Conservation (phyloP, 306 rosid genomes). For the Pterocarpus macrocarpus region DNA sequence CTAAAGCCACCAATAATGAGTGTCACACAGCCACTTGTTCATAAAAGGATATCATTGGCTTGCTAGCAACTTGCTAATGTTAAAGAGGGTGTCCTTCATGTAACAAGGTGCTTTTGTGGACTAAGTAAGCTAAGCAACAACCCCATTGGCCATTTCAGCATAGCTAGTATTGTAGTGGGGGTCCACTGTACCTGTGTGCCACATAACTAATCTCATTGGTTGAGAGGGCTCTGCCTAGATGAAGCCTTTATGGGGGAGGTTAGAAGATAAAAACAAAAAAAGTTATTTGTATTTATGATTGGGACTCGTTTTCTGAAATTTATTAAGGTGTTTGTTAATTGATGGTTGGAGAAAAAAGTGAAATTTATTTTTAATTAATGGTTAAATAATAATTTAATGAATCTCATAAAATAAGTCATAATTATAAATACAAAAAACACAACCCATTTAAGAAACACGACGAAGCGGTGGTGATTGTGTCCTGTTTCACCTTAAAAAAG, state of each 20-base stretch:
- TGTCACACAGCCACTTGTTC: conserved; percentile 45
- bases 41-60: conserved; percentile 8
- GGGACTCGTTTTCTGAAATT: no score
- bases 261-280: not conserved
- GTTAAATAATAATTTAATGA: no score
- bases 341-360: no score
- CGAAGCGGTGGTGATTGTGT: not conserved
- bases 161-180: conserved; percentile 30
- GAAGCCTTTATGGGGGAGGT: not conserved
- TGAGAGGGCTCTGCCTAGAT: conserved; percentile 14
- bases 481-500: not conserved
- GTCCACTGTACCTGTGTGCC: conserved; percentile 50
- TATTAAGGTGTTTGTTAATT: no score
- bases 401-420: no score
- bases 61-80: not conserved
- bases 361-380: no score
- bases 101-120: conserved; percentile 40
- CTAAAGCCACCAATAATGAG: conserved; percentile 27
- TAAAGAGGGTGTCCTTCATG: not conserved
- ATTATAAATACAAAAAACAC: no score
- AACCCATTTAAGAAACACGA: no score
- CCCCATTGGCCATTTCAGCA: not conserved
- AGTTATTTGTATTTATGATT: not conserved
- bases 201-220: conserved; percentile 57
- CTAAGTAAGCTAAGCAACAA: not conserved